Percentiles rank a stretch among this genome's conserved stretches.
Conservation (phyloP, 148 eudicot species). For the Mesembryanthemum crystallinum region DNA sequence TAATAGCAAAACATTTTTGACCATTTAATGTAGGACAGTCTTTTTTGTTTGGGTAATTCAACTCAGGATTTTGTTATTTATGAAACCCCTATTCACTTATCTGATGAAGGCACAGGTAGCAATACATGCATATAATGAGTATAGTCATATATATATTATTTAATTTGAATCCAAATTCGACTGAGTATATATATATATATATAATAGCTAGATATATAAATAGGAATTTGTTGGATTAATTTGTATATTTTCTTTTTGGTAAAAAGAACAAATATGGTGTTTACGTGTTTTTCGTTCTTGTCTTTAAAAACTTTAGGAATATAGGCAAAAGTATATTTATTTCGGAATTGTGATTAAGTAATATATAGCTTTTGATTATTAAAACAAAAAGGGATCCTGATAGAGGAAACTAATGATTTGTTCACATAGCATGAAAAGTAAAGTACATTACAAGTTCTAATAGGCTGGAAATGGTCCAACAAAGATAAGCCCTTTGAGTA, state of each 20-base stretch:
- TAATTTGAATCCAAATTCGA: too few relatives aligned
- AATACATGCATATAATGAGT: background rate
- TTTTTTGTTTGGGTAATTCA: too few relatives aligned
- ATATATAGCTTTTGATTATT: background rate
- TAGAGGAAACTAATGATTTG: constrained; percentile 32
- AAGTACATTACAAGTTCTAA: constrained; percentile 24
- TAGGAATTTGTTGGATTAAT: too few relatives aligned
- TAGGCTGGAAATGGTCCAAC: constrained; percentile 35
- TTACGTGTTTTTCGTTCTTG: background rate
- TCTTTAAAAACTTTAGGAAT: background rate
- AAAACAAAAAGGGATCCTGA: constrained; percentile 18
- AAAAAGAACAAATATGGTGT: background rate
- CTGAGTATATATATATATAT: too few relatives aligned
- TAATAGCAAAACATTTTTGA: too few relatives aligned
- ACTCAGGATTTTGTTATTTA: too few relatives aligned
- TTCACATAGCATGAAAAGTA: constrained; percentile 33
- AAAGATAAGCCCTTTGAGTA: constrained; percentile 37
- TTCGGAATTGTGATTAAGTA: background rate
- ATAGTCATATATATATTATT: too few relatives aligned
- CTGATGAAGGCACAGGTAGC: background rate
- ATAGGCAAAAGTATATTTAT: background rate
- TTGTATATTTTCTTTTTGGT: too few relatives aligned
- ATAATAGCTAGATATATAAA: too few relatives aligned
- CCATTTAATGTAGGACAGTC: too few relatives aligned
- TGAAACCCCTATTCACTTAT: too few relatives aligned